phyloP scores from a whole-genome alignment of 495 filamentous ascomycete species.

The Margaritispora aquatica region DNA sequence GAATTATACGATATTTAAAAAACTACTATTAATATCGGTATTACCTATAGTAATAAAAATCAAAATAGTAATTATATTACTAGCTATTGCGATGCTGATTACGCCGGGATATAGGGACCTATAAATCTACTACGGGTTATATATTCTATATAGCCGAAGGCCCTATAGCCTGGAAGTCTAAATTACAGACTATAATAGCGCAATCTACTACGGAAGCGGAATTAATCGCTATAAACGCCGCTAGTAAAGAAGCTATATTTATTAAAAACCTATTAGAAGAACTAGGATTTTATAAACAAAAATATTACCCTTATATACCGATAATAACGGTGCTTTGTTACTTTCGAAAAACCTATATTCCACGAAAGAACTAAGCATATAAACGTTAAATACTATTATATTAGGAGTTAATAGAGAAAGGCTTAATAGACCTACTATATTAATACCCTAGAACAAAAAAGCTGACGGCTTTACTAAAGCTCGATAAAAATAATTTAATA shows the following conservation, averaged over 20 bases:
- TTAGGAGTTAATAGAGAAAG: constrained; percentile 13
- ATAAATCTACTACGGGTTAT: constrained; percentile 12
- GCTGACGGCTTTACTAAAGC: constrained; percentile 14
- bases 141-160: constrained; percentile 8
- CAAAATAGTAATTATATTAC: background rate
- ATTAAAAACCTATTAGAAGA: constrained; percentile 8
- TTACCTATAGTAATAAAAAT: constrained; percentile 12
- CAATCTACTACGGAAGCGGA: constrained; percentile 9
- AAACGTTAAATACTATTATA: constrained; percentile 16
- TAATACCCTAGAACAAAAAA: constrained; percentile 1
- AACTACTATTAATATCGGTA: constrained; percentile 10
- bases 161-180: constrained; percentile 11
- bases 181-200: constrained; percentile 9
- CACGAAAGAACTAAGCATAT: constrained; percentile 14
- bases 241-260: constrained; percentile 12
- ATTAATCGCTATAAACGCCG: constrained; percentile 13
- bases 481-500: constrained; percentile 12
- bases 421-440: constrained; percentile 17
- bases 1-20: constrained; percentile 20
- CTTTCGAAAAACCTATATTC: constrained; percentile 13
- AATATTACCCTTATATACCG: constrained; percentile 9
- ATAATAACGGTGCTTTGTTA: constrained; percentile 11
- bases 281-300: constrained; percentile 7
- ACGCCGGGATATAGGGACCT: constrained; percentile 1
- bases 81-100: constrained; percentile 9